A percentile compares a stretch with the other conserved stretches of the same genome.
These are phyloP conservation scores for Chlorophyllum brunneum DNA, from an alignment of 768 basidiomycete species.

Conservation along the genomic window DNA sequence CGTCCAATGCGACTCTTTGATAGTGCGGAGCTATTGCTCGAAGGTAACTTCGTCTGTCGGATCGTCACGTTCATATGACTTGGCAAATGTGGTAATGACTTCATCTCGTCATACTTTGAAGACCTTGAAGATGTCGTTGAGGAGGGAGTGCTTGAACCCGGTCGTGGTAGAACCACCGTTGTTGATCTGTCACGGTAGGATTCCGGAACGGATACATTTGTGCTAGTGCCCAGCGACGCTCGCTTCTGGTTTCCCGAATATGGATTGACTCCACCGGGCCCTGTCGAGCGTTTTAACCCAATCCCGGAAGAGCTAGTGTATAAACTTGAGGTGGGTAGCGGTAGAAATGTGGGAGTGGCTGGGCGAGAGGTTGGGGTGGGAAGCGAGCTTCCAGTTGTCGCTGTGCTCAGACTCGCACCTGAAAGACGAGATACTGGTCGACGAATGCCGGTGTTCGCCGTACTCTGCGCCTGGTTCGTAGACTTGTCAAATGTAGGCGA, in stretches of 20 bases:
- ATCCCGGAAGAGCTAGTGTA: slow-evolving; percentile 38
- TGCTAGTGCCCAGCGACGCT: slow-evolving; percentile 56
- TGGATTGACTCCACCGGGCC: slow-evolving; percentile 39
- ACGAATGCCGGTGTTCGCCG: slow-evolving; percentile 41
- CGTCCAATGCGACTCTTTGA: slow-evolving; percentile 50
- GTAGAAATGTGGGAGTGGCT: slow-evolving; percentile 72
- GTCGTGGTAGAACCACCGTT: slow-evolving; percentile 30
- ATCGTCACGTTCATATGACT: slow-evolving; percentile 40
- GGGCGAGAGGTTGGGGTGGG: slow-evolving; percentile 69
- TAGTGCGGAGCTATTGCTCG: slow-evolving; percentile 29
- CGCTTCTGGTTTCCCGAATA: slow-evolving; percentile 45
- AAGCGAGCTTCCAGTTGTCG: slow-evolving; percentile 57
- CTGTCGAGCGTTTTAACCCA: slow-evolving; percentile 59
- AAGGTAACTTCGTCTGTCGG: slow-evolving; percentile 39
- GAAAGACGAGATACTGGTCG: slow-evolving; percentile 77
- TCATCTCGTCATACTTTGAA: slow-evolving; percentile 29
- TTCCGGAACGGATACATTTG: slow-evolving; percentile 26
- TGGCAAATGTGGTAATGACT: slow-evolving; percentile 40
- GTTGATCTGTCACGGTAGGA: slow-evolving; percentile 29
- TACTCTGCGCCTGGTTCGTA: slow-evolving; percentile 36
- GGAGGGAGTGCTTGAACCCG: slow-evolving; percentile 25
- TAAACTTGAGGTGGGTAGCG: slow-evolving; percentile 54
- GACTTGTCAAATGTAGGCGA: slow-evolving; percentile 15
- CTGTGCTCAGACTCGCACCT: slow-evolving; percentile 43
- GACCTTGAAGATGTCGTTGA: slow-evolving; percentile 26